Percentiles rank a stretch among this genome's conserved stretches.
phyloP scores from a whole-genome alignment of 768 basidiomycete species.

The Auriscalpium vulgare region DNA sequence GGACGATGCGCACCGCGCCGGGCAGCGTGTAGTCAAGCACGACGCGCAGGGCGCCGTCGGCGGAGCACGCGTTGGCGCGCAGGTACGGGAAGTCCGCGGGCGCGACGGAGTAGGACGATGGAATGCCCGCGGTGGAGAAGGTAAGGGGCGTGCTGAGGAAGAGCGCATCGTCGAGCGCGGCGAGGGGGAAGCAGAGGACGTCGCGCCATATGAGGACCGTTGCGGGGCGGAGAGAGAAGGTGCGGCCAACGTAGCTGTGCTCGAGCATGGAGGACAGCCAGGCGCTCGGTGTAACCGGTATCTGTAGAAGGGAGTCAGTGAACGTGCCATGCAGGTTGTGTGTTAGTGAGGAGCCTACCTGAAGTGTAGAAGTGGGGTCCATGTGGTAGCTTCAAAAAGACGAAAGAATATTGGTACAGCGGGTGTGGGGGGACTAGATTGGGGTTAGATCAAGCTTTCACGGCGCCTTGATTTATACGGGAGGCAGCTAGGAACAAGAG shows the following conservation, averaged over 20 bases:
- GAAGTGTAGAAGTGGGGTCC: no score
- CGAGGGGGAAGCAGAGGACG: not conserved
- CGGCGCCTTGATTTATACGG: no score
- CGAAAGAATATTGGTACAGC: no score
- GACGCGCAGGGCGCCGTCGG: not conserved
- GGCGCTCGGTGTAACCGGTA: no score
- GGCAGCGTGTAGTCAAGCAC: not conserved
- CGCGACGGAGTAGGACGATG: not conserved
- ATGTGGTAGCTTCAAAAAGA: no score
- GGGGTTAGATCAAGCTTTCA: no score
- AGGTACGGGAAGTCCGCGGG: not conserved
- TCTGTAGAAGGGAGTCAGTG: no score
- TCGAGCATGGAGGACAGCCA: no score
- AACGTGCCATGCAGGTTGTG: no score
- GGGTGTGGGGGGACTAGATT: no score
- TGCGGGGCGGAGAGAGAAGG: not conserved
- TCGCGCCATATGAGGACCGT: not conserved
- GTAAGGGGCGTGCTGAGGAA: not conserved
- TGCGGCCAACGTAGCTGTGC: not conserved
- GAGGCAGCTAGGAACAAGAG: no score
- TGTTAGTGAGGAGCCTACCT: no score
- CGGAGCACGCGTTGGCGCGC: not conserved
- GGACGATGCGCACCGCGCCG: not conserved
- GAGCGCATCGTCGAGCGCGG: not conserved
- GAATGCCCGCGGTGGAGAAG: not conserved